Conservation (phyloP, 2,329 filamentous ascomycete species). For the Pyricularia grisea region DNA sequence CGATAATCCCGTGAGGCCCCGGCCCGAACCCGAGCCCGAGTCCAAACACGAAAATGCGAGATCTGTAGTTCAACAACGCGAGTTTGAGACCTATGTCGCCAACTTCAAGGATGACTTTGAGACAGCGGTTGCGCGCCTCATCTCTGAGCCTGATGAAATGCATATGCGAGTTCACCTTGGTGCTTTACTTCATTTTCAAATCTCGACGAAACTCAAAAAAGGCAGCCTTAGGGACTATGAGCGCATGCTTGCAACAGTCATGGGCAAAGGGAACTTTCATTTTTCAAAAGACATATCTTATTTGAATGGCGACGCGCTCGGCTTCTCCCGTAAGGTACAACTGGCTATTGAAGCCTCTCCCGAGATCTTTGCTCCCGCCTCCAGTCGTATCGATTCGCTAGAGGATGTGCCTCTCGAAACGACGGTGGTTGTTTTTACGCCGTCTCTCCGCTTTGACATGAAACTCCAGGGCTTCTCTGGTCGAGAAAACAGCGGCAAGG, state of each 20-base stretch:
- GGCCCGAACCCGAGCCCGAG: background rate
- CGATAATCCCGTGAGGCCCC: background rate
- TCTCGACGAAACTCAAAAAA: background rate
- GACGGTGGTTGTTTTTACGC: slow-evolving; percentile 10
- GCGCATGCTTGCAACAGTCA: background rate
- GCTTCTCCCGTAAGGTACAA: background rate
- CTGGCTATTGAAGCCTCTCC: slow-evolving; percentile 1
- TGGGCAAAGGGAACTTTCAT: background rate
- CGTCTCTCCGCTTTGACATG: slow-evolving; percentile 13
- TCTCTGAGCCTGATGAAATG: slow-evolving; percentile 4
- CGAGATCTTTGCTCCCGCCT: background rate
- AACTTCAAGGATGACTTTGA: background rate
- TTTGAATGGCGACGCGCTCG: background rate
- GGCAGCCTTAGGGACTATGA: background rate
- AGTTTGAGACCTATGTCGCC: background rate
- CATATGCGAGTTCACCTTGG: slow-evolving; percentile 8
- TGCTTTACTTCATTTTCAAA: background rate
- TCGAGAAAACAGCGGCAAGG: slow-evolving; percentile 1
- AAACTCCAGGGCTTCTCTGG: slow-evolving; percentile 9
- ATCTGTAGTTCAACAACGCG: background rate
- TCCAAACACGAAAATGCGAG: background rate
- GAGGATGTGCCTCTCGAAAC: slow-evolving; percentile 8
- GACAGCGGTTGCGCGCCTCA: background rate
- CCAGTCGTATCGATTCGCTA: background rate
- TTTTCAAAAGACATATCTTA: slow-evolving; percentile 2